Conservation (phyloP, 2,329 filamentous ascomycete species). For the Trichoderma sp. region DNA sequence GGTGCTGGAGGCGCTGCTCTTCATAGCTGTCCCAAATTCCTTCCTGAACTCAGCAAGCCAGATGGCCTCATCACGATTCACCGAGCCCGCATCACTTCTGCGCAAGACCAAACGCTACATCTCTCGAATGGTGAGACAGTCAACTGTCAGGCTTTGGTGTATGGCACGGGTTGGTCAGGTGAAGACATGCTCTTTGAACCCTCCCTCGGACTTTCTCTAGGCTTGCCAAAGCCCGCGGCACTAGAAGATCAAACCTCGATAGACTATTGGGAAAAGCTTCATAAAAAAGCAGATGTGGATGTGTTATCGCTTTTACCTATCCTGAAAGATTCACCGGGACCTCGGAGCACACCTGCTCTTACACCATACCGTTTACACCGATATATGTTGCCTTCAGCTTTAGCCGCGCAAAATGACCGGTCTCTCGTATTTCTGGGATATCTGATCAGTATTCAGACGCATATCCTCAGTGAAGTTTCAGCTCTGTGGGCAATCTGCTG, state of each 20-base stretch:
- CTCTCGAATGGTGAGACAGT: neutral
- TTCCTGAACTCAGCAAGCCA: neutral
- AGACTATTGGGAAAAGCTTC: neutral
- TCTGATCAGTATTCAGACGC: constrained; percentile 1
- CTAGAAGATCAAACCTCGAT: neutral
- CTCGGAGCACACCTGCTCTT: neutral
- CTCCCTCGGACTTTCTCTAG: neutral
- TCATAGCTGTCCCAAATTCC: constrained; percentile 15
- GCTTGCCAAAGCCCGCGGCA: neutral
- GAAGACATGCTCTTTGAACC: constrained; percentile 7
- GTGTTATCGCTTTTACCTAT: constrained; percentile 5
- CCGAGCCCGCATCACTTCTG: neutral
- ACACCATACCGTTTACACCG: constrained; percentile 12
- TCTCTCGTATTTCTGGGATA: constrained; percentile 14
- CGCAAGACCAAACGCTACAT: neutral
- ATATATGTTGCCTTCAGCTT: constrained; percentile 12
- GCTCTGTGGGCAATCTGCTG: constrained; percentile 17
- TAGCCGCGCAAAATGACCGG: neutral
- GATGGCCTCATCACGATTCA: constrained; percentile 9
- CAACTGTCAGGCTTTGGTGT: constrained; percentile 1
- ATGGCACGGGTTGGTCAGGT: constrained; percentile 5
- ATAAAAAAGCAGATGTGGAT: neutral
- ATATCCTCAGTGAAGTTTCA: constrained; percentile 11
- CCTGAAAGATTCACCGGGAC: neutral
- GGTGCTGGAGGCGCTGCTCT: constrained; percentile 2